A percentile compares a stretch with the other conserved stretches of the same genome.
phyloP scores from a whole-genome alignment of 2,329 filamentous ascomycete species.

The Trichoderma sp. region DNA sequence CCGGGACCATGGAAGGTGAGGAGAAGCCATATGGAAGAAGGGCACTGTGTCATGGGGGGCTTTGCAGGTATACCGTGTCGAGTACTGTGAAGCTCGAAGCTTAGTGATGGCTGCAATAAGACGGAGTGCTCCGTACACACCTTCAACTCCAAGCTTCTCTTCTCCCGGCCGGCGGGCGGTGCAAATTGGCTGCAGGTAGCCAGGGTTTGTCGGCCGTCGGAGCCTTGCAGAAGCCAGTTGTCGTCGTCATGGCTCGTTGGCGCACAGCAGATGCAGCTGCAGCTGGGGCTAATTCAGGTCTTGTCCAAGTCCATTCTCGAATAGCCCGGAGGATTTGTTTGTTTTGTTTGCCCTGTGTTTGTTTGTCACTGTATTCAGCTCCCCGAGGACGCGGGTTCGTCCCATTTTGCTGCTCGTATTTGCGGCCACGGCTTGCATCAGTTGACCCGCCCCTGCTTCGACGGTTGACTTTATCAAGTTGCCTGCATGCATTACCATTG shows the following conservation, averaged over 20 bases:
- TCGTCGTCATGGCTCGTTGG: background rate
- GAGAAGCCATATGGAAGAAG: conserved; percentile 4
- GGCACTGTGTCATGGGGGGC: conserved; percentile 1
- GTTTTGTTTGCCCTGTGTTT: background rate
- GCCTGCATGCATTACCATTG: background rate
- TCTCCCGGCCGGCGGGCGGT: background rate
- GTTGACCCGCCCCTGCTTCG: background rate
- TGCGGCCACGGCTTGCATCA: background rate
- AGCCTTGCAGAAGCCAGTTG: background rate
- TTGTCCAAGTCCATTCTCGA: too few species aligned
- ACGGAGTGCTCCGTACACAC: background rate
- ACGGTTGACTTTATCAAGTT: background rate
- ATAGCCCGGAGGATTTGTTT: background rate
- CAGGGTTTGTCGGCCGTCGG: background rate
- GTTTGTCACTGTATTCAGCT: background rate
- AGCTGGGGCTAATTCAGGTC: background rate
- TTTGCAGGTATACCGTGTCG: background rate
- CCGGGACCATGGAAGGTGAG: background rate
- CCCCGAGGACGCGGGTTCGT: background rate
- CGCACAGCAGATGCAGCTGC: background rate
- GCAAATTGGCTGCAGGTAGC: conserved; percentile 4
- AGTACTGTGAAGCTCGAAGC: background rate
- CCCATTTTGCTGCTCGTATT: background rate
- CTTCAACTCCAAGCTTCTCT: background rate
- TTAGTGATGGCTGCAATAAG: background rate